Evolutionary conservation across 805 yeast species (phyloP).

Genomic region (Zygotorulaspora florentina): DNA sequence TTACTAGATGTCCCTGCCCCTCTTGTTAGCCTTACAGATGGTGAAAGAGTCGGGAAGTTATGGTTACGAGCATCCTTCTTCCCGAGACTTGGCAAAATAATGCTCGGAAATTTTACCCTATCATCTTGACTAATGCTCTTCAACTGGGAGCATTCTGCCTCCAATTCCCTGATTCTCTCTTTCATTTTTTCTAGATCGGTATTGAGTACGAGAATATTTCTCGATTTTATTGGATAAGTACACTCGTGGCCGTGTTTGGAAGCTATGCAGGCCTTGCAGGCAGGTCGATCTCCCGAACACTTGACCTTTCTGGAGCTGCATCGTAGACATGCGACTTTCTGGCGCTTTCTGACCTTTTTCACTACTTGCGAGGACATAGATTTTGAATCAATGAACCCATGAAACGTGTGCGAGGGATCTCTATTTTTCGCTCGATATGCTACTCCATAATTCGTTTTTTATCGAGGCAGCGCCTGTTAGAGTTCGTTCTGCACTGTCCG

Average conservation of each 20-base stretch:
- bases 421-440: too few relatives aligned
- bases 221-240: constrained; percentile 5
- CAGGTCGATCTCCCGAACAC: constrained; percentile 9
- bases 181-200: constrained; percentile 13
- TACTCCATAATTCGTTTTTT: too few relatives aligned
- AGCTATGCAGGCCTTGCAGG: constrained; percentile 6
- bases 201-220: constrained; percentile 7
- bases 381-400: too few relatives aligned
- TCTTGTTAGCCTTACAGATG: too few relatives aligned
- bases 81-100: too few relatives aligned
- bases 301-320: constrained; percentile 10
- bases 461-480: too few relatives aligned
- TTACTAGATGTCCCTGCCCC: too few relatives aligned
- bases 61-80: too few relatives aligned
- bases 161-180: constrained; percentile 14
- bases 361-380: background rate
- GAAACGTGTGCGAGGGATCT: too few relatives aligned
- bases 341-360: constrained; percentile 3
- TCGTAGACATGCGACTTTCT: constrained; percentile 5
- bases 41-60: too few relatives aligned
- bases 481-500: too few relatives aligned
- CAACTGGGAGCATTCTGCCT: constrained; percentile 2
- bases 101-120: background rate
- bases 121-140: background rate
- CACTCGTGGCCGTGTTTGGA: constrained; percentile 4